Evolutionary conservation across 1,284 basidiomycete species (phyloP).

Genomic region (Thecaphora frezii): DNA sequence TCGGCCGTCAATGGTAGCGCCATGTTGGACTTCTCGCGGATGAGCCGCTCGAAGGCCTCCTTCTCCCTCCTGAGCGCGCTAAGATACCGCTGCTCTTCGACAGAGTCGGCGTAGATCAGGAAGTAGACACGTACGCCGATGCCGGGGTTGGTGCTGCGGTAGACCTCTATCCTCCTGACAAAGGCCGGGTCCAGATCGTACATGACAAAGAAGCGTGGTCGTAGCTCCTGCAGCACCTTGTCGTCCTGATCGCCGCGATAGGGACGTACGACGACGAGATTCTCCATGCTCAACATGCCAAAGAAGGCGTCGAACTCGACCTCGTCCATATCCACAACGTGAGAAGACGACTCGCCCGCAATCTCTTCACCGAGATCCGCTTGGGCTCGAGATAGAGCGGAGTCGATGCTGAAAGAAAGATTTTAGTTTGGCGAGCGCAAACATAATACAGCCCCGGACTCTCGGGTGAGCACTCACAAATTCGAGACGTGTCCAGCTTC

Average conservation of each 20-base stretch:
- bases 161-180: constrained; percentile 84
- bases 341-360: constrained; percentile 4
- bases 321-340: constrained; percentile 21
- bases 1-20: constrained; percentile 84
- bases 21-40: constrained; percentile 92
- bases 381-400: constrained; percentile 7
- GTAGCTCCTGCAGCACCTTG: constrained; percentile 78
- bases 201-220: constrained; percentile 84
- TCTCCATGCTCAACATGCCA: constrained; percentile 76
- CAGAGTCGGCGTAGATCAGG: constrained; percentile 86
- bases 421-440: not conserved
- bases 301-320: constrained; percentile 68
- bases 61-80: constrained; percentile 86
- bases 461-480: constrained; percentile 63
- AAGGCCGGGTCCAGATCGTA: constrained; percentile 93
- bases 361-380: constrained; percentile 6
- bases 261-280: constrained; percentile 80
- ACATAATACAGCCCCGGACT: not conserved
- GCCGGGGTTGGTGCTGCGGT: constrained; percentile 82
- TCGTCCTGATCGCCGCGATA: constrained; percentile 94
- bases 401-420: constrained; percentile 9
- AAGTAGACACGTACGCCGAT: constrained; percentile 88
- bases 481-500: constrained; percentile 67
- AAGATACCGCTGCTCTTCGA: constrained; percentile 93
- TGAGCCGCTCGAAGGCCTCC: constrained; percentile 88